Evolutionary conservation across 2,329 filamentous ascomycete species (phyloP).

Genomic region (Anisogramma anomala): DNA sequence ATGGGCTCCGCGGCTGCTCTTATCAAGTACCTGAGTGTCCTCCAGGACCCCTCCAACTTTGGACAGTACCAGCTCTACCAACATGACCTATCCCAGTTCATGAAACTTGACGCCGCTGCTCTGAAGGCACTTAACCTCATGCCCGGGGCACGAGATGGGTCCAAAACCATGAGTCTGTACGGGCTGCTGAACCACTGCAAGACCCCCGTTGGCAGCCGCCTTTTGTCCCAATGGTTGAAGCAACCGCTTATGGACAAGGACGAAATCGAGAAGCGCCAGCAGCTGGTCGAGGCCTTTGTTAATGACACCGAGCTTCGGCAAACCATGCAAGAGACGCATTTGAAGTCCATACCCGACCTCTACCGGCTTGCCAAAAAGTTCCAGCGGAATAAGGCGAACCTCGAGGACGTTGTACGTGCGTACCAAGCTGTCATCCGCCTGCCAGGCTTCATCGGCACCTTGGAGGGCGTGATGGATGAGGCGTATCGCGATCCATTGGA

Average conservation of each 20-base stretch:
- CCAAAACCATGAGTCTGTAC: constrained; percentile 96
- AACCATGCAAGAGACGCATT: constrained; percentile 92
- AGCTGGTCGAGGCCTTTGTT: constrained; percentile 90
- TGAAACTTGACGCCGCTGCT: constrained; percentile 94
- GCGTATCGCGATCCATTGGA: constrained; percentile 80
- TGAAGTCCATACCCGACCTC: constrained; percentile 84
- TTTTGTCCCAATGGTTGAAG: constrained; percentile 94
- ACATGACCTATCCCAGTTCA: constrained; percentile 91
- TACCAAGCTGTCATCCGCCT: constrained; percentile 92
- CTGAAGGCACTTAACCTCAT: constrained; percentile 92
- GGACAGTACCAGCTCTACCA: constrained; percentile 96
- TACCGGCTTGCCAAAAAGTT: constrained; percentile 92
- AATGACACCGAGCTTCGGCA: constrained; percentile 86
- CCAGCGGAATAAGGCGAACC: constrained; percentile 76
- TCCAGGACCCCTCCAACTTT: constrained; percentile 89
- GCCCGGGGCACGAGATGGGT: constrained; percentile 85
- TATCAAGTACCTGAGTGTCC: constrained; percentile 84
- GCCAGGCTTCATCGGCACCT: constrained; percentile 76
- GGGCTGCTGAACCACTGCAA: constrained; percentile 96
- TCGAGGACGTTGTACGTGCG: constrained; percentile 90
- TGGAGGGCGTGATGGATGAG: constrained; percentile 94
- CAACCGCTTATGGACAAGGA: constrained; percentile 86
- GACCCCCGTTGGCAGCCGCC: constrained; percentile 78
- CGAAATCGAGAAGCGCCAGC: constrained; percentile 84
- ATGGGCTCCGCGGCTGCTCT: constrained; percentile 91